Conservation (phyloP, 768 basidiomycete species). For the Calocybe gangraenosa region DNA sequence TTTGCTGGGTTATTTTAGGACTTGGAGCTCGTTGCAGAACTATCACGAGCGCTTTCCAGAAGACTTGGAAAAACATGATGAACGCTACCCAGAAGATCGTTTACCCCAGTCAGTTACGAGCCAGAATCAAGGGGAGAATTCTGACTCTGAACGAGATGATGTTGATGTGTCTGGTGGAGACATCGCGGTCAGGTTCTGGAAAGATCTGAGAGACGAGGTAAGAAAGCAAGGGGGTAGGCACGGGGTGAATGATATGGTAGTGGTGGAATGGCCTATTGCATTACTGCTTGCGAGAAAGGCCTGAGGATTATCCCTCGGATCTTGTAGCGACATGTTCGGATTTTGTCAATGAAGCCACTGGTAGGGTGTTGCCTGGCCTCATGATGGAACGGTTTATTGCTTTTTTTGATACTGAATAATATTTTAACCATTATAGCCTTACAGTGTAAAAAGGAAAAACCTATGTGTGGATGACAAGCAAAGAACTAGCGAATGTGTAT, state of each 20-base stretch:
- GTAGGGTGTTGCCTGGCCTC: background rate
- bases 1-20: conserved; percentile 64
- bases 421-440: conserved; percentile 1
- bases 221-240: conserved; percentile 26
- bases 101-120: no score
- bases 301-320: background rate
- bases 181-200: conserved; percentile 63
- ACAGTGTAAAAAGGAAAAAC: background rate
- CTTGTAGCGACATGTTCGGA: background rate
- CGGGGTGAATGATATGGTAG: conserved; percentile 34
- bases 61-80: conserved; percentile 37
- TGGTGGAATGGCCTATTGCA: conserved; percentile 50
- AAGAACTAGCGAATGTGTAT: conserved; percentile 1
- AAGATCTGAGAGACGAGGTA: conserved; percentile 39
- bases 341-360: background rate
- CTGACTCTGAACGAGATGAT: conserved; percentile 6
- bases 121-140: background rate
- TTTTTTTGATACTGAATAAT: background rate
- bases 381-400: background rate
- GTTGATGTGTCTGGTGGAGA: conserved; percentile 45
- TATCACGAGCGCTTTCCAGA: conserved; percentile 61
- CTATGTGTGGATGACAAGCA: background rate
- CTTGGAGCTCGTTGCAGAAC: conserved; percentile 66
- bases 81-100: conserved; percentile 31
- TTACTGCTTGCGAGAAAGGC: conserved; percentile 32